These are phyloP conservation scores for Blastobotrys raffinosifermentans DNA, from an alignment of 1,139 yeast species.

Conservation along the genomic window DNA sequence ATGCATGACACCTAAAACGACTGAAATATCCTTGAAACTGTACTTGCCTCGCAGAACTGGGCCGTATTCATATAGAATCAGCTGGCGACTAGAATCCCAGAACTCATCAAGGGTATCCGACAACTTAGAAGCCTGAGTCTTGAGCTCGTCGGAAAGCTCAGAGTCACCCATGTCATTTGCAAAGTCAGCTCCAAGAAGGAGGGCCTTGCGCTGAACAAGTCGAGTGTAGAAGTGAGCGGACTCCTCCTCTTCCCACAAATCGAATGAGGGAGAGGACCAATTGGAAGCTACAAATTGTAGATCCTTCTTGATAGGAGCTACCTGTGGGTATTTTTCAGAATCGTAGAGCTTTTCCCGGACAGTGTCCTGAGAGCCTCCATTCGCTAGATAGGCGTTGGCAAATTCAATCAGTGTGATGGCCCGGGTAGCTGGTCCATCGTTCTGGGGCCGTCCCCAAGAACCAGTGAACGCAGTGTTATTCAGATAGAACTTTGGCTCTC, in stretches of 20 bases:
- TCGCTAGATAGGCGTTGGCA: slow-evolving; percentile 16
- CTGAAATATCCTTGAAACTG: slow-evolving; percentile 1
- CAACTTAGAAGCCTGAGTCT: not conserved
- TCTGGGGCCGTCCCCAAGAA: slow-evolving; percentile 10
- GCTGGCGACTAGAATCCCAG: slow-evolving; percentile 2
- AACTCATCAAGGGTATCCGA: not conserved
- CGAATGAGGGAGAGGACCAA: slow-evolving; percentile 70
- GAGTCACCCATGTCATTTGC: slow-evolving; percentile 39
- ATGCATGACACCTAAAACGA: not conserved
- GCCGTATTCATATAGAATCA: not conserved
- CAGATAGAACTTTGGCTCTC: slow-evolving; percentile 81
- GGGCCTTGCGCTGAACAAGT: slow-evolving; percentile 64
- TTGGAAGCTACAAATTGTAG: slow-evolving; percentile 53
- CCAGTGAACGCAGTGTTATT: slow-evolving; percentile 51
- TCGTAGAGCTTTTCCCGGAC: not conserved
- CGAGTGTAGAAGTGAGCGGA: slow-evolving; percentile 75
- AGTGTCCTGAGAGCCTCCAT: slow-evolving; percentile 18
- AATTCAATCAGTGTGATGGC: slow-evolving; percentile 9
- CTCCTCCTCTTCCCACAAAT: slow-evolving; percentile 86
- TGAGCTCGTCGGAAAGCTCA: too few species aligned
- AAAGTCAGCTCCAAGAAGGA: slow-evolving; percentile 50
- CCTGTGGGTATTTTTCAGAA: not conserved
- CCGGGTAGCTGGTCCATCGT: slow-evolving; percentile 10
- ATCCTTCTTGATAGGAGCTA: slow-evolving; percentile 64
- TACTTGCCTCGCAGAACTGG: slow-evolving; percentile 1